Evolutionary conservation across 1,139 yeast species (phyloP), one percentile per base, ranked within the genome.

Genomic region (Geotrichum cucujoidarum): DNA sequence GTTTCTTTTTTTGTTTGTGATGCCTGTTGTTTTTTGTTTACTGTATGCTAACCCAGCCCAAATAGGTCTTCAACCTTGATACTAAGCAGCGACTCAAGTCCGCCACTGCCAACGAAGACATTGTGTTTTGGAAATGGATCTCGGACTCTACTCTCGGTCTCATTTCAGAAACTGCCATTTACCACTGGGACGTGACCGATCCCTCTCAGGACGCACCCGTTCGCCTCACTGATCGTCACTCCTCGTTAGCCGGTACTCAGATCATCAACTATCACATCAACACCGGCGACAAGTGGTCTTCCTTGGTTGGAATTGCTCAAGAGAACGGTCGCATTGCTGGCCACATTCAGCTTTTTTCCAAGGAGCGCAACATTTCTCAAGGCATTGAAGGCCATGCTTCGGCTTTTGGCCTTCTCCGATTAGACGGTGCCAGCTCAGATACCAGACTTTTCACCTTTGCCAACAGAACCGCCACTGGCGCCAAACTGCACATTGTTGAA

Each of bases 301-400:
- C 97, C 29, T 78, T 90, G 50, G 88, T 87, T 54, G 98, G 98
- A 60, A 90, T 94, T 64, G 83, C 95, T 40, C 97, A 89, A 69
- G 96, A 88, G 65, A 85, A 86, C 59, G 95, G 95, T 55, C 81
- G 95, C 61, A 87, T 94, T 60, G 97, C 89, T 31, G 99, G 99
- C 63, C 95, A 88, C 69, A 85, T 92, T 65, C 99, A 94, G 72
- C 78, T 94, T 55, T 94, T 74, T 70, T 85, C 95, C 52, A 84
- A 82, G 64, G 80, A 83, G 49, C 82, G 97, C 68, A 84, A 86
- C 63, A 88, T 90, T 45, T 89, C 97, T 17, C 99, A 94, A 72
- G 94, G 95, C 24, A 88, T 94, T 61, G 97, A 94, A 65, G 98
- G 98, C 58, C 98, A 94, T 67, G 97, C 95, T 49, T 94, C 95